These are phyloP conservation scores for Vitis vinifera DNA, from an alignment of 164 flowering plant genomes.

Conservation along the genomic window DNA sequence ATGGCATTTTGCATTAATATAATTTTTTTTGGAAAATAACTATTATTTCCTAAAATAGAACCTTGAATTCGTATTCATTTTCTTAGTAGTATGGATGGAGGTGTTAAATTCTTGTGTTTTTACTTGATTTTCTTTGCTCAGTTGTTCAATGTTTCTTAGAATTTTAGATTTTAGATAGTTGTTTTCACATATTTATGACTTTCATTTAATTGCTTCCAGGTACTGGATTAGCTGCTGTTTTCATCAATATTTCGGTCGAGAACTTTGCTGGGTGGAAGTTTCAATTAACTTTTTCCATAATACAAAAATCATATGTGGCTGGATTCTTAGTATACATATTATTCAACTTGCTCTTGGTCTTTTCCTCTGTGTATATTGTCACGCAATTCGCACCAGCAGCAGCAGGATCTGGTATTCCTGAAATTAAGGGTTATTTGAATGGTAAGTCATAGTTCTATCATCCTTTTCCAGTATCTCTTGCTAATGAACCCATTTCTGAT, in stretches of 20 bases:
- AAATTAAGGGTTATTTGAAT: slow-evolving; percentile 96
- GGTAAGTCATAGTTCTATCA: slow-evolving; percentile 43
- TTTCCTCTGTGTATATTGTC: slow-evolving; percentile 82
- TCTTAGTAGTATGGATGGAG: too few relatives aligned
- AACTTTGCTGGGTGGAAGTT: slow-evolving; percentile 99
- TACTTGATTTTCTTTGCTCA: neutral
- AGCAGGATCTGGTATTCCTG: slow-evolving; percentile 98
- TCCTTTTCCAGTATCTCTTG: neutral
- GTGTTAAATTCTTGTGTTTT: neutral
- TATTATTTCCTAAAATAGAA: too few relatives aligned
- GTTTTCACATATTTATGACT: neutral
- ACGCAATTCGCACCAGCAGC: slow-evolving; percentile 96
- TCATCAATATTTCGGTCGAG: slow-evolving; percentile 90
- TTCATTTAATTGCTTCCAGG: slow-evolving; percentile 43
- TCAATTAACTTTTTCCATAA: slow-evolving; percentile 70
- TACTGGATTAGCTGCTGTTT: slow-evolving; percentile 89
- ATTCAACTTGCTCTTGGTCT: slow-evolving; percentile 77
- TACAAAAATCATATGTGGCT: slow-evolving; percentile 84
- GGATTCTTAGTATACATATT: slow-evolving; percentile 77
- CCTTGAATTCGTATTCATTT: too few relatives aligned
- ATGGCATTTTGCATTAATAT: too few relatives aligned
- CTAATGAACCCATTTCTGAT: neutral
- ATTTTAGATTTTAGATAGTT: neutral
- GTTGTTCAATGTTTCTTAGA: neutral
- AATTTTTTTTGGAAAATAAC: too few relatives aligned